Evolutionary conservation across 345 rosid genomes (phyloP).

Genomic region (Syzygium aromaticum): DNA sequence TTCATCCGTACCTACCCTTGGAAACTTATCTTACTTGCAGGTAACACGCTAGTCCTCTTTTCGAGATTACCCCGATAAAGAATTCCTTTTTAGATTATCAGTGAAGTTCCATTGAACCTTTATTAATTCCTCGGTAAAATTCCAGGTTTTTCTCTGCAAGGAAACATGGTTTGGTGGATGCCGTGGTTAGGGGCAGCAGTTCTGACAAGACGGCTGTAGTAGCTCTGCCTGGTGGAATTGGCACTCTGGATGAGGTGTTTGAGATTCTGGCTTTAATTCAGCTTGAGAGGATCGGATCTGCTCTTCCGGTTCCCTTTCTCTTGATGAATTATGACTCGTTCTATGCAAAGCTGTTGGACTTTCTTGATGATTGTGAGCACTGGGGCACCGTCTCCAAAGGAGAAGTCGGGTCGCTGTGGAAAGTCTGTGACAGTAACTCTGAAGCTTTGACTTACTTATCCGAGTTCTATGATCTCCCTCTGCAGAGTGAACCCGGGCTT

Average conservation of each 20-base stretch:
- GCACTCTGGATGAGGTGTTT: slow-evolving; percentile 84
- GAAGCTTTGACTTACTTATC: slow-evolving; percentile 67
- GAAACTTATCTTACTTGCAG: slow-evolving; percentile 86
- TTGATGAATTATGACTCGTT: slow-evolving; percentile 83
- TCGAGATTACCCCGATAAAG: neutral
- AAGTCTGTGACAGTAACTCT: slow-evolving; percentile 56
- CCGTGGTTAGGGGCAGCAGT: slow-evolving; percentile 43
- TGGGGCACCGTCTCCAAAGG: slow-evolving; percentile 73
- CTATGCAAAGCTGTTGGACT: slow-evolving; percentile 67
- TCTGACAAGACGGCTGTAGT: slow-evolving; percentile 69
- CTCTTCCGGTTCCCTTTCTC: slow-evolving; percentile 66
- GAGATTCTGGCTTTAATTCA: slow-evolving; percentile 82
- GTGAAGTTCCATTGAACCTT: neutral
- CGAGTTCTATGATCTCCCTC: slow-evolving; percentile 47
- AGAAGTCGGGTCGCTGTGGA: slow-evolving; percentile 75
- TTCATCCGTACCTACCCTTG: slow-evolving; percentile 71
- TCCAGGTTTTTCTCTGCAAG: slow-evolving; percentile 92
- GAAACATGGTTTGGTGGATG: slow-evolving; percentile 87
- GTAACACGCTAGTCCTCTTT: slow-evolving; percentile 16
- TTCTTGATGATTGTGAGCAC: slow-evolving; percentile 59
- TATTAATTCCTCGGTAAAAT: neutral
- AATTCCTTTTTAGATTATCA: neutral
- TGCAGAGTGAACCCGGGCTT: neutral
- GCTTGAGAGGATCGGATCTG: slow-evolving; percentile 71
- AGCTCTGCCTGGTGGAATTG: slow-evolving; percentile 87